A percentile compares a stretch with the other conserved stretches of the same genome.
phyloP scores from a whole-genome alignment of 108 stramenopile genomes.

The Seminavis robusta region DNA sequence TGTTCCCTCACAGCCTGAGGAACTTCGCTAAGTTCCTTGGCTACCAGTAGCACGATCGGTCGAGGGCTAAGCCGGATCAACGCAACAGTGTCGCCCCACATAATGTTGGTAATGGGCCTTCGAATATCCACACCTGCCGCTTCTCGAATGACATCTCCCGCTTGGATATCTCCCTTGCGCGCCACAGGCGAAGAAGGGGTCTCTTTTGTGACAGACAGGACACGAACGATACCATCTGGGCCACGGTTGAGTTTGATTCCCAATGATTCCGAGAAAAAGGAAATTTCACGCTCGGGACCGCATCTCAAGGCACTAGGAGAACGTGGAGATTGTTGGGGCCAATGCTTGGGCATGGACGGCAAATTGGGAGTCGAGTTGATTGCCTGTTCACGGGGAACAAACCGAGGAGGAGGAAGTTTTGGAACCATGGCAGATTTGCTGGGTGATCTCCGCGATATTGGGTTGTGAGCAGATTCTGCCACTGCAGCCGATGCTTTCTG shows the following conservation, averaged over 20 bases:
- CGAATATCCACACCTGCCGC: conserved; percentile 82
- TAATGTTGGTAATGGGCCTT: conserved; percentile 81
- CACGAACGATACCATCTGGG: conserved; percentile 79
- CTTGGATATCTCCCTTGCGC: conserved; percentile 61
- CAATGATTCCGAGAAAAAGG: conserved; percentile 70
- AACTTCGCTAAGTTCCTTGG: conserved; percentile 36
- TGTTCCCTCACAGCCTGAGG: conserved; percentile 6
- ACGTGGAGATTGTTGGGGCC: conserved; percentile 72
- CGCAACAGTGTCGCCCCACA: conserved; percentile 91
- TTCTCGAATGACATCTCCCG: conserved; percentile 80
- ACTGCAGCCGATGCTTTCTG: conserved; percentile 68
- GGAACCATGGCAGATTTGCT: conserved; percentile 53
- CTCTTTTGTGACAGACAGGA: conserved; percentile 61
- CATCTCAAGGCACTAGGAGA: conserved; percentile 35
- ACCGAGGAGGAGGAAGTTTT: conserved; percentile 77
- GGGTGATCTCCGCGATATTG: too few relatives aligned
- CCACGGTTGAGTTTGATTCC: conserved; percentile 87
- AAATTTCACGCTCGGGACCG: conserved; percentile 69
- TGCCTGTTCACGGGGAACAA: conserved; percentile 82
- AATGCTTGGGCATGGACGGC: conserved; percentile 72
- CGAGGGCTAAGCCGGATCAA: conserved; percentile 83
- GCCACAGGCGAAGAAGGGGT: conserved; percentile 63
- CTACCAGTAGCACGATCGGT: conserved; percentile 67
- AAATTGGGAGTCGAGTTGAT: conserved; percentile 57
- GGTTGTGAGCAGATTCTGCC: conserved; percentile 30